These are phyloP conservation scores for Pseudopithomyces maydicus DNA, from an alignment of 2,329 filamentous ascomycete species.

Conservation along the genomic window DNA sequence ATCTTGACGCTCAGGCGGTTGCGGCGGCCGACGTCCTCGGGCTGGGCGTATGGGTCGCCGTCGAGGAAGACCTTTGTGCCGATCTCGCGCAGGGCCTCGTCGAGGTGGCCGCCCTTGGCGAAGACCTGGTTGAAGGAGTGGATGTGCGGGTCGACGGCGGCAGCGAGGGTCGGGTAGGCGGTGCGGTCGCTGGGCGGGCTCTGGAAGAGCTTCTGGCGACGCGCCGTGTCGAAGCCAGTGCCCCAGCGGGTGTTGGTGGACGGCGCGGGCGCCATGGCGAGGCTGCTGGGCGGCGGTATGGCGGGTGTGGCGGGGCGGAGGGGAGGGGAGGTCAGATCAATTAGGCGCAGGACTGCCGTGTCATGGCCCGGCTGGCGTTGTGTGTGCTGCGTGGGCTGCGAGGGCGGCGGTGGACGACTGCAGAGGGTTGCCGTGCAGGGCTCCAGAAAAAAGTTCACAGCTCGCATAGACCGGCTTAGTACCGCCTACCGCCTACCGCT, in stretches of 20 bases:
- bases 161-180: conserved; percentile 84
- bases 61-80: conserved; percentile 88
- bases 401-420: not conserved
- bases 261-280: conserved; percentile 36
- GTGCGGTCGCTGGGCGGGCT: conserved; percentile 86
- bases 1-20: conserved; percentile 81
- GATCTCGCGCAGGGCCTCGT: conserved; percentile 83
- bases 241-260: conserved; percentile 70
- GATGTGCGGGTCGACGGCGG: conserved; percentile 88
- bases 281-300: conserved; percentile 12
- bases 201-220: conserved; percentile 85
- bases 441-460: conserved; percentile 21
- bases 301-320: not conserved
- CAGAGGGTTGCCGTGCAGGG: not conserved
- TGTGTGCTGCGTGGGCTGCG: not conserved
- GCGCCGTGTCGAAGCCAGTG: conserved; percentile 81
- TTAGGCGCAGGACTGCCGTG: conserved; percentile 2
- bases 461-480: conserved; percentile 17
- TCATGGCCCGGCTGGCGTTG: not conserved
- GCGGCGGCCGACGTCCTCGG: conserved; percentile 63
- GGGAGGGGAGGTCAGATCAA: not conserved
- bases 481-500: too few relatives aligned
- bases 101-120: conserved; percentile 71
- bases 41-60: conserved; percentile 62
- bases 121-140: conserved; percentile 95